phyloP scores from a whole-genome alignment of 306 rosid genomes.

The cucumber (Cucumis sativus) region DNA sequence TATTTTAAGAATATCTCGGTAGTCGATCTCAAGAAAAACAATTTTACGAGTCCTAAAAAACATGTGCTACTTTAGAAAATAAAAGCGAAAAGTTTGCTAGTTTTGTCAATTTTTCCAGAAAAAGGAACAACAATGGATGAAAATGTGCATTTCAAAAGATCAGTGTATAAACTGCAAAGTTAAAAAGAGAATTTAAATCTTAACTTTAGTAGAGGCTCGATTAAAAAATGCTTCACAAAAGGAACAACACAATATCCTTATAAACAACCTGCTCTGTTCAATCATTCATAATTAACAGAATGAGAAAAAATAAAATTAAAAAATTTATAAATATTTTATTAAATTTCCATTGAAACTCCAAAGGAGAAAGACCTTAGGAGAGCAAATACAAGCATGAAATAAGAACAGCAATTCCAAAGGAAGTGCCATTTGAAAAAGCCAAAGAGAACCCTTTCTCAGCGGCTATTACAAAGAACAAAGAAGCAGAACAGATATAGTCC shows the following conservation, averaged over 20 bases:
- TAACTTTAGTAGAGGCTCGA: neutral
- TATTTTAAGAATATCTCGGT: too few species aligned
- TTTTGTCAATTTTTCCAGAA: too few species aligned
- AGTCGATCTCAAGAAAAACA: too few species aligned
- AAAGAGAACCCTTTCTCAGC: neutral
- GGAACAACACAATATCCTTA: neutral
- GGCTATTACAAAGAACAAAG: neutral
- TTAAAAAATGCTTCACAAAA: neutral
- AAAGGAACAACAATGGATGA: too few species aligned
- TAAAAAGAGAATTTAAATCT: neutral
- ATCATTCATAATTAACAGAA: neutral
- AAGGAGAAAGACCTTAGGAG: neutral
- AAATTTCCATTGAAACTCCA: neutral
- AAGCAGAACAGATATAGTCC: neutral
- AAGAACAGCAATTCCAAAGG: neutral
- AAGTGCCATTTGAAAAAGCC: neutral
- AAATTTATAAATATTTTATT: neutral
- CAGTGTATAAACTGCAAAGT: too few species aligned
- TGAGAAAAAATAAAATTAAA: neutral
- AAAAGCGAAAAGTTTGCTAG: too few species aligned
- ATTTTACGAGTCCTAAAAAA: too few species aligned
- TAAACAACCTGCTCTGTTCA: neutral
- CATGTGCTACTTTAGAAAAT: too few species aligned
- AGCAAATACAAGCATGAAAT: neutral
- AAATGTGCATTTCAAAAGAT: too few species aligned